Conservation (phyloP, 2,329 filamentous ascomycete genomes). For the Plenodomus lindquistii region DNA sequence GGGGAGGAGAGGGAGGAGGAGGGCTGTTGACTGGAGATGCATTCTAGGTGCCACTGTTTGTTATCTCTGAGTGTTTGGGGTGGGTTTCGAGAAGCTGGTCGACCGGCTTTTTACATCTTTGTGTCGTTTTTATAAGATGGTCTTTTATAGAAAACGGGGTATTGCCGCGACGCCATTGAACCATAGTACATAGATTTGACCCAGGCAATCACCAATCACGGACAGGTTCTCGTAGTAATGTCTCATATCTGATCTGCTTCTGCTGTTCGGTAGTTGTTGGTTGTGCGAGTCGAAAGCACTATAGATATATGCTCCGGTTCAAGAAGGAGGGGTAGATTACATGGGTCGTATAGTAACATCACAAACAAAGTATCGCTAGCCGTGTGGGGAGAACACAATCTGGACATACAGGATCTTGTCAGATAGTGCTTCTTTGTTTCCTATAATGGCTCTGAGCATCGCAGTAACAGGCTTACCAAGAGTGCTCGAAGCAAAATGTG, state of each 20-base stretch:
- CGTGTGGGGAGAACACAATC: slow-evolving; percentile 2
- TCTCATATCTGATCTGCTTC: background rate
- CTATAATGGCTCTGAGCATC: no score
- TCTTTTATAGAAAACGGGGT: background rate
- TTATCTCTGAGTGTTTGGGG: background rate
- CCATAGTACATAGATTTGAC: background rate
- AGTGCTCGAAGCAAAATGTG: no score
- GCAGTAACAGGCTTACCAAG: no score
- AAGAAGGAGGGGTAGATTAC: background rate
- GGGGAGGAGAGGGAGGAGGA: slow-evolving; percentile 4
- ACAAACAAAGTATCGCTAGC: background rate
- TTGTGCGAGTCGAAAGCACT: background rate
- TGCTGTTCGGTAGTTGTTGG: slow-evolving; percentile 8
- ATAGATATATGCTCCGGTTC: slow-evolving; percentile 1
- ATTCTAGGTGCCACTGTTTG: slow-evolving; percentile 1
- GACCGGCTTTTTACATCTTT: background rate
- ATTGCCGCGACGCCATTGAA: background rate
- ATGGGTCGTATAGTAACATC: background rate
- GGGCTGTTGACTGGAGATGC: slow-evolving; percentile 1
- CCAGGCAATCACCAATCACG: background rate
- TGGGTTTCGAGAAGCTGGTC: background rate
- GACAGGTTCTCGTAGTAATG: background rate
- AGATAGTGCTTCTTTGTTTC: no score
- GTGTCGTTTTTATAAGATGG: background rate
- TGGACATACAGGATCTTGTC: no score